Conservation (phyloP, 2,329 filamentous ascomycete genomes). For the Diaporthe destruens region DNA sequence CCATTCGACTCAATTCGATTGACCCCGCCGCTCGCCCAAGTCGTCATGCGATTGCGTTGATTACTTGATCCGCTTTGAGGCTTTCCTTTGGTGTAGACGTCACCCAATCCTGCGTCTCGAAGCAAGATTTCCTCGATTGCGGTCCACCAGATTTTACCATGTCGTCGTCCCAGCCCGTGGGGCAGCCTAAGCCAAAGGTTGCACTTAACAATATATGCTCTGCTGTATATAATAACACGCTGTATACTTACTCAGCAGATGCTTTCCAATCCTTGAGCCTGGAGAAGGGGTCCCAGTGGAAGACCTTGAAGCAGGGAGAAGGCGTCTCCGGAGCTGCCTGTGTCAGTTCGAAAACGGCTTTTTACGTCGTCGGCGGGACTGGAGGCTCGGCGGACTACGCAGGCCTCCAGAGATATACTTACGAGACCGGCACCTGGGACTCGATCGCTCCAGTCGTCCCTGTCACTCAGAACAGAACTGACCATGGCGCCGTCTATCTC, state of each 20-base stretch:
- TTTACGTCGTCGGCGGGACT: conserved; percentile 86
- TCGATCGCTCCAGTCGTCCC: conserved; percentile 57
- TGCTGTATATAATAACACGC: conserved; percentile 81
- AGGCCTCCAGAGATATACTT: conserved; percentile 79
- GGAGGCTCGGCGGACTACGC: conserved; percentile 68
- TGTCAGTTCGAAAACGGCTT: conserved; percentile 71
- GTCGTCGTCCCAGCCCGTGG: conserved; percentile 55
- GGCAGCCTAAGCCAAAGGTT: conserved; percentile 72
- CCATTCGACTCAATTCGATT: conserved; percentile 8
- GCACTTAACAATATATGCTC: conserved; percentile 84
- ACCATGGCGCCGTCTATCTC: conserved; percentile 83
- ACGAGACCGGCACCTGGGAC: conserved; percentile 66
- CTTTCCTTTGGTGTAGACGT: conserved; percentile 33
- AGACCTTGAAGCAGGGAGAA: conserved; percentile 72
- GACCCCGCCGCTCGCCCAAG: background rate
- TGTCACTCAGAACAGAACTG: conserved; percentile 76
- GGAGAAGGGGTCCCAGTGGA: conserved; percentile 78
- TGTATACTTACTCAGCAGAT: conserved; percentile 84
- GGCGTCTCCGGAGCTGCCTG: conserved; percentile 82
- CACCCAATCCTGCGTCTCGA: conserved; percentile 6
- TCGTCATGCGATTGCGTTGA: conserved; percentile 42
- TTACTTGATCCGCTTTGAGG: conserved; percentile 35
- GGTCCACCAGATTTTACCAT: conserved; percentile 59
- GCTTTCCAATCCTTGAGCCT: conserved; percentile 83
- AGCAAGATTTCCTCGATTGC: conserved; percentile 25